Evolutionary conservation across 139 green algal genomes (phyloP).

Genomic region (Chlamydomonas schloesseri): DNA sequence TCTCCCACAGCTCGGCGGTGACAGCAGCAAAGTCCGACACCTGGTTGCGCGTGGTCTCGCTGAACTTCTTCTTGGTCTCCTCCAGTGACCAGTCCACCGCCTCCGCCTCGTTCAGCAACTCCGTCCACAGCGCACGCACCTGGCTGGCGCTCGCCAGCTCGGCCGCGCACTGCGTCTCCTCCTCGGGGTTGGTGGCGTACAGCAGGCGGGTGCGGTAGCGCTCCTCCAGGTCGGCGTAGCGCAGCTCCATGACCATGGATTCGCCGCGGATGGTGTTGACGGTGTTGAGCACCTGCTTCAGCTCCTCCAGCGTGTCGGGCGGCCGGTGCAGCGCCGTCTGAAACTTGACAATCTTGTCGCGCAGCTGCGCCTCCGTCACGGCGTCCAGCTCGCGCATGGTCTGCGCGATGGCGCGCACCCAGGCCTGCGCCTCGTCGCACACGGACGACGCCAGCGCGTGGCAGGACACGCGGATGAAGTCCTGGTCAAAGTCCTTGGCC

Average conservation of each 20-base stretch:
- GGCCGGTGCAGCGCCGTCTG: slow-evolving; percentile 46
- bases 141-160: slow-evolving; percentile 54
- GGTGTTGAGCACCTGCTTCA: slow-evolving; percentile 78
- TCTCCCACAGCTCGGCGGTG: slow-evolving; percentile 58
- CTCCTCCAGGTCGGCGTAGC: slow-evolving; percentile 84
- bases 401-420: slow-evolving; percentile 75
- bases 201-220: slow-evolving; percentile 81
- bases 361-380: slow-evolving; percentile 49
- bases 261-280: slow-evolving; percentile 67
- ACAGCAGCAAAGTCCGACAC: slow-evolving; percentile 63
- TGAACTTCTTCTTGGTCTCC: slow-evolving; percentile 80
- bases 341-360: slow-evolving; percentile 55
- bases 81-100: slow-evolving; percentile 73
- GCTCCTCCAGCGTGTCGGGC: slow-evolving; percentile 77
- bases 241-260: slow-evolving; percentile 82
- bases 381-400: slow-evolving; percentile 82
- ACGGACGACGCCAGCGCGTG: slow-evolving; percentile 73
- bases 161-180: slow-evolving; percentile 40
- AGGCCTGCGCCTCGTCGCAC: slow-evolving; percentile 78
- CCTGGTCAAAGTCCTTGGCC: slow-evolving; percentile 70
- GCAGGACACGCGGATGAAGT: slow-evolving; percentile 80
- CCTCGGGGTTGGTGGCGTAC: slow-evolving; percentile 61
- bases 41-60: slow-evolving; percentile 74
- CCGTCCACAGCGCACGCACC: slow-evolving; percentile 45
- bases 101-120: slow-evolving; percentile 69